Base-by-base conservation (phyloP, 208 protist species). In the Porcisia deanei region DNA sequence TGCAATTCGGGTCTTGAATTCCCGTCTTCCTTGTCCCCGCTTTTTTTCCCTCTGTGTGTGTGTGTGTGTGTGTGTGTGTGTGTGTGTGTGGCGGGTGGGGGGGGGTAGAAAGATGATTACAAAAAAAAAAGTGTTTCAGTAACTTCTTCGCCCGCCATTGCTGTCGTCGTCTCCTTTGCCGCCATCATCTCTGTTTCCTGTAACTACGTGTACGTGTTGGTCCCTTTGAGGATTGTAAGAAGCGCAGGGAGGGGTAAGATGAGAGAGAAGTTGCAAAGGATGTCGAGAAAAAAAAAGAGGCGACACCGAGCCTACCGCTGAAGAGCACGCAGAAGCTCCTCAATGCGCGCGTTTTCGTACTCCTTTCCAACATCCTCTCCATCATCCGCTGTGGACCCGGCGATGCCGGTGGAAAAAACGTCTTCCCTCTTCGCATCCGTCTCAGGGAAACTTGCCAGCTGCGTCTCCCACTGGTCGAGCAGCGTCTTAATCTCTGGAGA, bases 291-390 rank as follows among this genome's bases (percentile, higher is more conserved):
- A 7, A n/a, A 30, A 30, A 30, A 30, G 30, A 30, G 30, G 30
- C 25, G 8, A 3, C 47, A 4, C 47, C 39, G 12, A 0, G 20
- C 37, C 47, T 39, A 84, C 8, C 69, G 74, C 74, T 80, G 74
- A 1, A 82, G 57, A 54, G 71, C 75, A 45, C 67, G 71, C 57
- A 81, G 73, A 2, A 79, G 68, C 64, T 85, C 71, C 55, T 84
- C 75, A n/a, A 79, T 84, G 64, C 80, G 69, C 3, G 79, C 79
- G 55, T 69, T 82, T 53, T 82, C 75, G 73, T 77, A 76, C 18
- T 75, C 76, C 45, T 68, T 84, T 3, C 80, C 74, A 18, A 37
- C 9, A 25, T 79, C 75, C 54, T 54, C 76, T 49, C 60, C 76
- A 47, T 77, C 75, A 53, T 80, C 81, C 1, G 71, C 64, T 18